Conservation (phyloP, 2,329 filamentous ascomycete species). For the Claviceps digitariae region DNA sequence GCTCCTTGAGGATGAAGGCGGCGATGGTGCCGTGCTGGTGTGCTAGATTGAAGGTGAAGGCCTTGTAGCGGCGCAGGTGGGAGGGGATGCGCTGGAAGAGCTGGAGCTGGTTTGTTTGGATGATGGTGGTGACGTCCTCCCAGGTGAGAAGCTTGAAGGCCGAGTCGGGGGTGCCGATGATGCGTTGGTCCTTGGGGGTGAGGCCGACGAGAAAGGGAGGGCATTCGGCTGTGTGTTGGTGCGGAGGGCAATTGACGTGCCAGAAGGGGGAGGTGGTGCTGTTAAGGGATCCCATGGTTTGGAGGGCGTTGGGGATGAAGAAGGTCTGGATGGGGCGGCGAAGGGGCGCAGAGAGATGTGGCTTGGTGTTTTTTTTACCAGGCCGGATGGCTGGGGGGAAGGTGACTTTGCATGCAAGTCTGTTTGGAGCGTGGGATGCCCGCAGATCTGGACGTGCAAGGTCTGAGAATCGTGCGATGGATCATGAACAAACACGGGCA, state of each 20-base stretch:
- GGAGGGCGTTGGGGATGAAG: not conserved
- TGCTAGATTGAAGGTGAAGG: conserved; percentile 51
- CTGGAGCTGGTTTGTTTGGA: conserved; percentile 54
- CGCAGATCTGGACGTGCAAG: not conserved
- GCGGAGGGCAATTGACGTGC: conserved; percentile 63
- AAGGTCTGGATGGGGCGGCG: not conserved
- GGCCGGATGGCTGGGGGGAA: not conserved
- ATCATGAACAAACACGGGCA: not conserved
- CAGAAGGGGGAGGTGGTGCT: conserved; percentile 53
- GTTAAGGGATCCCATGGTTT: conserved; percentile 22
- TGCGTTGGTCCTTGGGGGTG: conserved; percentile 52
- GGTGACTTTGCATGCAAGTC: not conserved
- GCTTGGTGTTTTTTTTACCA: not conserved
- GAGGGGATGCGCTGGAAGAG: conserved; percentile 65
- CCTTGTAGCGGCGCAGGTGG: conserved; percentile 64
- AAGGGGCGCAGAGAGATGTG: not conserved
- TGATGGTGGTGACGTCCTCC: conserved; percentile 52
- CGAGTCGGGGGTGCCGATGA: conserved; percentile 57
- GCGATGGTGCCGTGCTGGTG: conserved; percentile 62
- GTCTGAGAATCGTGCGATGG: not conserved
- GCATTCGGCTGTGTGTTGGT: conserved; percentile 50
- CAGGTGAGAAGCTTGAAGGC: conserved; percentile 53
- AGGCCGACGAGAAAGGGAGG: conserved; percentile 55
- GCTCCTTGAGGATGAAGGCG: conserved; percentile 57
- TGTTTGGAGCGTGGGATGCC: not conserved